Evolutionary conservation across 495 filamentous ascomycete genomes (phyloP), one percentile per base, ranked within the genome.

Genomic region (Penicillium arizonense): DNA sequence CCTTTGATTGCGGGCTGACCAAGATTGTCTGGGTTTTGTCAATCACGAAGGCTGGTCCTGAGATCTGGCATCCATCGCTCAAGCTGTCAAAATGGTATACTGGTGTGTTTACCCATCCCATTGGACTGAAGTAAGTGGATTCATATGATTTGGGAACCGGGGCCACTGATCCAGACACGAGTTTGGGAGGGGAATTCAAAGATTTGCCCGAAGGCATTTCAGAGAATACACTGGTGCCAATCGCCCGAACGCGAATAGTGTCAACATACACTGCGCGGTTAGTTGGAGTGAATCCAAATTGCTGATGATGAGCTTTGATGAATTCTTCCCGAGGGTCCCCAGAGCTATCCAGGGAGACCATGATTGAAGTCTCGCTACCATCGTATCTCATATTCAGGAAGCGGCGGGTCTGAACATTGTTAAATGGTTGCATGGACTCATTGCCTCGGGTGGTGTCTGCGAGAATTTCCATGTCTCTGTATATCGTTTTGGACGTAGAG

Each of bases 11-110:
- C 5, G 90, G 91, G 0, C 87, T 87, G 18, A 96, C 79, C 4
- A 96, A 86, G 50, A 96, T 91, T 0, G 91, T 96, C 68, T 96
- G 91, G 5, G 91, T 96, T 32, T 89, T 88, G 62, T 96, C 91
- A 10, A 91, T 90, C 44, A 96, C 71, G 54, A 96, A 87, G 0
- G 91, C 92, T 13, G 91, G 91, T 3, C 91, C 91, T 36, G 79
- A 75, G 33, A 96, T 78, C 21, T 81, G 78, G 53, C 87, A 82
- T 8, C 90, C 89, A 21, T 88, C 76, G 6, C 63, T 68, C 8
- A 96, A 72, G 52, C 89, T 82, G 38, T 85, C 82, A 0, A 96
- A 77, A 65, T 85, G 88, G 71, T 89, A 95, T 49, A 96, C 82
- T 0, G 87, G 83, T 0, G 91, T 93, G 30, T 91, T 79, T 50